Base-by-base conservation (phyloP, 305 asterid genomes). In the Petunia hybrid region DNA sequence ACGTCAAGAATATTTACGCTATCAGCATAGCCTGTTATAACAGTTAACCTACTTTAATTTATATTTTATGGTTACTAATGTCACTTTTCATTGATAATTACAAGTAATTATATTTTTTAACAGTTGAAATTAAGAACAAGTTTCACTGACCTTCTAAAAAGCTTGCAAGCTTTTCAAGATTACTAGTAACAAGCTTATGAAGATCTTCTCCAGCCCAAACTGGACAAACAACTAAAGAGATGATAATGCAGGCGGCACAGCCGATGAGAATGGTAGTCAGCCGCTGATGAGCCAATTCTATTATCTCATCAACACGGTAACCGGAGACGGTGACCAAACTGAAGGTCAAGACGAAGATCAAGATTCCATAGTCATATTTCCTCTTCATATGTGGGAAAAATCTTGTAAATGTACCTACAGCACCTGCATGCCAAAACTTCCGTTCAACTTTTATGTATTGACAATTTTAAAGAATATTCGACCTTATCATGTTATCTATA, bases 171-270 rank as follows among this genome's bases (percentile, higher is more conserved):
- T 93, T 92, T n/a, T 89, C 91, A 1, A 95, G 46, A 82, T 95
- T 91, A 14, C 36, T 55, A 74, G 89, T 84, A 36, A 87, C 8
- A n/a, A 85, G 63, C 14, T 80, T 78, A 71, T 95, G 99, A 79
- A 95, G 80, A 85, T 95, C 97, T 69, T 87, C 89, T 6, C 98
- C 99, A 22, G 97, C 98, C 99, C 99, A 95, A 55, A 90, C 98
- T 2, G 99, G 99, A 82, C 83, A 86, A 38, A 89, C 65, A 85
- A 85, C 80, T 40, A 90, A 36, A 83, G 97, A 93, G 39, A 91
- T 81, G 1, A 90, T n/a, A 69, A 95, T 83, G 56, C 99, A 95
- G 0, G 93, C 84, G 1, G 88, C 91, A 41, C 85, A 92, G 2
- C 98, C 99, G n/a, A 93, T 85, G 40, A 91, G 82, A 41, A 93